Evolutionary conservation across 257 asterid genomes (phyloP), one percentile per base, ranked within the genome.

Genomic region (Penstemon davidsonii): DNA sequence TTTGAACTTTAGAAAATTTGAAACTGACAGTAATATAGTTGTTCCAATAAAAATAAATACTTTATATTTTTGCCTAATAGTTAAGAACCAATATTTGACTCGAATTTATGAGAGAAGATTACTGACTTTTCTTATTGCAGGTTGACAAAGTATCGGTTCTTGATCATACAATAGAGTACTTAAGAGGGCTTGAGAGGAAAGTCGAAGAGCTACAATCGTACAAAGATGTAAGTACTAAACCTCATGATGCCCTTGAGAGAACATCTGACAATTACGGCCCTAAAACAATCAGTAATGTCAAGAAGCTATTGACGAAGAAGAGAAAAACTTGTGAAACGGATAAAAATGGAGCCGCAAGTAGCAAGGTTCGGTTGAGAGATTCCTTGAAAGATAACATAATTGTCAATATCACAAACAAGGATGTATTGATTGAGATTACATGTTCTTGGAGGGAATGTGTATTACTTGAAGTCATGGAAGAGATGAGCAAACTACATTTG

Each of bases 111-210:
- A 7, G 40, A 45, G 58, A 59, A 43, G 50, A 39, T 13, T 60
- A 36, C 43, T 62, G 51, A 12, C n/a, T 72, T 67, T 58, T 19
- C 36, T 61, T 50, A 4, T 72, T 81, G 78, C 87, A 92, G 98
- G 91, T 70, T 65, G 98, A 92, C 82, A 92, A 92, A 84, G 78
- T 90, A 61, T 80, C 97, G 3, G 47, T 92, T 50, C 97, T 92
- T 7, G 95, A 92, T 79, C 89, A 82, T 55, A 86, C 98, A 4
- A 90, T 92, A 47, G 93, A 85, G 73, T 87, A 88, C 81, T 70
- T 92, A 75, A 85, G 76, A 64, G 86, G 84, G 69, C 91, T 90
- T 0, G 91, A 86, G 75, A 85, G 83, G 25, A 86, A 90, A 75
- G 75, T 88, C 7, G 78, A 79, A 63, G 91, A 78, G 72, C 82